These are phyloP conservation scores for Mycosarcoma mackinlayi DNA, from an alignment of 1,284 basidiomycete species.

Conservation along the genomic window DNA sequence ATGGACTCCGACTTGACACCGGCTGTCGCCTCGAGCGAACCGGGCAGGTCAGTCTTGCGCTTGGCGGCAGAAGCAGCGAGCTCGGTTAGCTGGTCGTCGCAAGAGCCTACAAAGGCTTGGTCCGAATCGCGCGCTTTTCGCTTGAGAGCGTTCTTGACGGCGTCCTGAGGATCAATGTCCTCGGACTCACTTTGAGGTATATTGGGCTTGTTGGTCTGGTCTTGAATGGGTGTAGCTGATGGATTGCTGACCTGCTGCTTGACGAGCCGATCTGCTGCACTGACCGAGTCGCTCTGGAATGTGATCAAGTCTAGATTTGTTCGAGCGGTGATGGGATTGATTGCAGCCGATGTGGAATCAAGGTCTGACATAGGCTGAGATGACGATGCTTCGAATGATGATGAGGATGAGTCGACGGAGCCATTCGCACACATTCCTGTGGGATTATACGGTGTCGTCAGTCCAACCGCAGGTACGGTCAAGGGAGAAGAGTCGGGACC, in stretches of 20 bases:
- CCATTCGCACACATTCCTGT: constrained; percentile 16
- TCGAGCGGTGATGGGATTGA: constrained; percentile 23
- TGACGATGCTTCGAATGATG: constrained; percentile 6
- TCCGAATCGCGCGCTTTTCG: constrained; percentile 30
- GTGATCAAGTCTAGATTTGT: constrained; percentile 16
- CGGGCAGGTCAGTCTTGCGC: constrained; percentile 14
- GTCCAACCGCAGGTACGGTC: constrained; percentile 25
- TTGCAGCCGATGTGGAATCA: constrained; percentile 5
- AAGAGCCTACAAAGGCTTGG: constrained; percentile 5
- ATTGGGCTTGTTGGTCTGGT: constrained; percentile 5
- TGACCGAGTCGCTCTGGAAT: constrained; percentile 19
- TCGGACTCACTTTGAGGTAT: constrained; percentile 19
- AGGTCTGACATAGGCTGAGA: neutral
- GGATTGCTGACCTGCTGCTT: constrained; percentile 14
- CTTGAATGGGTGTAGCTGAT: constrained; percentile 13
- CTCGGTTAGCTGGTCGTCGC: neutral
- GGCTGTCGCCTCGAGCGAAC: neutral
- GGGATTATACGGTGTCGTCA: constrained; percentile 15
- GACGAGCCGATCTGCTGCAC: constrained; percentile 18
- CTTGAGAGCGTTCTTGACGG: constrained; percentile 27
- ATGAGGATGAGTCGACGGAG: constrained; percentile 1
- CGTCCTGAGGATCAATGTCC: constrained; percentile 35
- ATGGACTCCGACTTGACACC: constrained; percentile 15
- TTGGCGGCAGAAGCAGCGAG: constrained; percentile 5
- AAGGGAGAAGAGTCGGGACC: constrained; percentile 27